Base-by-base conservation (phyloP, 306 rosid species). In the Ammopiptanthus mongolicus region DNA sequence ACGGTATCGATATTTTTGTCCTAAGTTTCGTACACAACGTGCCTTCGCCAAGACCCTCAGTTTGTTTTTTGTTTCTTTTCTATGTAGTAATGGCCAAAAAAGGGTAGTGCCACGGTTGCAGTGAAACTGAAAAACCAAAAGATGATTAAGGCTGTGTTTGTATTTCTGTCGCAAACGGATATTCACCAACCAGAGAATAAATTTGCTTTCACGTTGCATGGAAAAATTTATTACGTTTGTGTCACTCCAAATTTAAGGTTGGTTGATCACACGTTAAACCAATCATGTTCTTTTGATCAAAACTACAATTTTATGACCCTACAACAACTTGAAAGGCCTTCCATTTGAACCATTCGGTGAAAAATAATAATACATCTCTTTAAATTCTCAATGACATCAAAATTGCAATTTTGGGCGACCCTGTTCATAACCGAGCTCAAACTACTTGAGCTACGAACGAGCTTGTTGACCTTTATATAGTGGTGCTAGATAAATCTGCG, bases 321-420 rank as follows among this genome's bases (percentile, higher is more conserved):
- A 31, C 53, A 64, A 8, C 17, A 68, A 53, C 46, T 55, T 62
- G 31, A 36, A 70, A 15, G 34, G 25, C 48, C 56, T 70, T 66
- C 11, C 41, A 68, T 31, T 50, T 50, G 80, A 48, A 57, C 19
- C n/a, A 56, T 57, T 69, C 10, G 23, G 66, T 0, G 55, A 57
- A 68, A 44, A 69, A 69, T 51, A 77, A 47, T 21, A 48, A 31
- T 29, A 55, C 77, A 65, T 31, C 23, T 42, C 57, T 75, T 51
- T 65, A 31, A 60, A 78, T 60, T 77, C 71, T 69, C 53, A 48
- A 50, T 44, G 69, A 61, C 81, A 36, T 65, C 61, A 79, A 76
- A 87, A 44, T 67, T 59, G 87, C 77, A 78, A 73, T 65, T 73
- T 42, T 62, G 56, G 14, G 39, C 5, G 36, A 65, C 63, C 51